Base-by-base conservation (phyloP, 2,329 filamentous ascomycete genomes). In the Fusarium nanum region DNA sequence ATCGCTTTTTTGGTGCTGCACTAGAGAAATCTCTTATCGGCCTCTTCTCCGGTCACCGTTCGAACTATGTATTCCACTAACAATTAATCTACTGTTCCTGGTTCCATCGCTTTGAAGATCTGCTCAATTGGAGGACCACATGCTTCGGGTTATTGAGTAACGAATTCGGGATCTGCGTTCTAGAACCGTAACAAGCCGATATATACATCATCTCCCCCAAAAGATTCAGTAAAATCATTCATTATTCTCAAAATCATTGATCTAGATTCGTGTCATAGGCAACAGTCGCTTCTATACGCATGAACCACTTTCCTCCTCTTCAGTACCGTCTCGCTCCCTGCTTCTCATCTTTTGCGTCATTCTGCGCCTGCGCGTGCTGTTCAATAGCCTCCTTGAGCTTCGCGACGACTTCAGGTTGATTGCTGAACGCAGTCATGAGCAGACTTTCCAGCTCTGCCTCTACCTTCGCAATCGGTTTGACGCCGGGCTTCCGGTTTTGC, bases 381-480 rank as follows among this genome's bases (percentile, higher is more conserved):
- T 85, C 81, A 62, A 89, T 87, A 2, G 88, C 88, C 76, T 90
- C 87, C 74, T 88, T 88, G 55, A 91, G 78, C 78, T 89, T 89
- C 11, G 78, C 81, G 53, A 88, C 81, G 13, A 89, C 86, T 73
- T 89, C 87, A 0, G 85, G 85, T 76, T 89, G 87, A 42, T 84
- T 85, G 60, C 85, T 84, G 72, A 91, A 91, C 5, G 87, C 88
- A 41, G 81, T 82, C 58, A 85, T 79, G 45, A 94, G 78, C 60
- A 87, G 80, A 60, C 80, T 82, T 52, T 89, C 86, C 47, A 91
- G 78, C 71, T 89, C 88, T 49, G 81, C 82, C 75, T 88, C 86
- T 6, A 87, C 81, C 72, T 86, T 85, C 16, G 80, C 84, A 67
- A 86, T 78, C 27, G 83, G 84, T 75, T 83, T 85, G 8, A 82